These are phyloP conservation scores for Diaporthe australafricana DNA, from an alignment of 2,329 filamentous ascomycete species.

Conservation along the genomic window DNA sequence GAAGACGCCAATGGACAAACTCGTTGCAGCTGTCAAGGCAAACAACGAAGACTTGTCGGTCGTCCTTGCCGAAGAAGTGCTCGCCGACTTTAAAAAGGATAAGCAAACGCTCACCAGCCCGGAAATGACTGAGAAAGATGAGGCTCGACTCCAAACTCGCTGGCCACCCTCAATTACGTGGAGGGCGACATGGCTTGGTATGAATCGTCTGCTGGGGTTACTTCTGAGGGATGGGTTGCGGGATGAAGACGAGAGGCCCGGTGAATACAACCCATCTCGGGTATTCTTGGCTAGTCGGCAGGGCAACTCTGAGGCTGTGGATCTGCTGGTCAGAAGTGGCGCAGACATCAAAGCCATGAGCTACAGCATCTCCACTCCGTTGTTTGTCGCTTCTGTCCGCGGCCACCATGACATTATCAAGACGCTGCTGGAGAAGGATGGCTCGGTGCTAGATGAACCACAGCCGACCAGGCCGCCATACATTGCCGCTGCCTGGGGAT, in stretches of 20 bases:
- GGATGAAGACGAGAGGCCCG: neutral
- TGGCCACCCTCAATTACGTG: neutral
- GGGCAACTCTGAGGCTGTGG: neutral
- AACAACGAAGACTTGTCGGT: constrained; percentile 12
- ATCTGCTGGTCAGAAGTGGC: neutral
- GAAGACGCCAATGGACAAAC: neutral
- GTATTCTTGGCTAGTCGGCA: neutral
- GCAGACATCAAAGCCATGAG: neutral
- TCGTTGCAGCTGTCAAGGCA: neutral
- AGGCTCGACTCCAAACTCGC: neutral
- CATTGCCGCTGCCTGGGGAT: neutral
- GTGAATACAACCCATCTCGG: neutral
- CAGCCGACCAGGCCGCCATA: neutral
- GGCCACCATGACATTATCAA: neutral
- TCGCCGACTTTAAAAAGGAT: neutral
- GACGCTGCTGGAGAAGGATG: neutral
- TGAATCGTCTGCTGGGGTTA: neutral
- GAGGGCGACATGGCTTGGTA: constrained; percentile 15
- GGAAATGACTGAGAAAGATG: too few relatives aligned
- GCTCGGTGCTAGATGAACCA: too few relatives aligned
- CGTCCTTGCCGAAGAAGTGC: neutral
- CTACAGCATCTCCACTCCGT: neutral
- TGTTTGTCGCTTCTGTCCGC: neutral
- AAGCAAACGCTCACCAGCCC: too few relatives aligned
- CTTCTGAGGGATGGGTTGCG: neutral